Conservation (phyloP, 2,329 filamentous ascomycete species). For the Trichoderma pleuroti region DNA sequence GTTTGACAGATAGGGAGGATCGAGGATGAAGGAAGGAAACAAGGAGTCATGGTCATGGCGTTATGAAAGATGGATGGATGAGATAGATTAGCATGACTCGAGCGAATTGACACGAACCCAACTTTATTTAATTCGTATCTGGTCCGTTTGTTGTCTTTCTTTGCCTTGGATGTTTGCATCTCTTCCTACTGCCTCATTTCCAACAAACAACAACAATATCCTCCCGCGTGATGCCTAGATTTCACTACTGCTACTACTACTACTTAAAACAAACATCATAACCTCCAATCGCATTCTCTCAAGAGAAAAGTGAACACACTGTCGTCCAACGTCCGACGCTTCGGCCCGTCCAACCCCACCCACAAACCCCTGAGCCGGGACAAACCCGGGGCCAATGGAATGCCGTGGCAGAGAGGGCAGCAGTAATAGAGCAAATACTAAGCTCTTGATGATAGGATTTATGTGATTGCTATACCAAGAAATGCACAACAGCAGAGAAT, state of each 20-base stretch:
- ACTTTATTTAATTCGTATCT: neutral
- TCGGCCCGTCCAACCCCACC: slow-evolving; percentile 11
- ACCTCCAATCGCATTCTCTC: neutral
- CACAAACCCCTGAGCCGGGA: neutral
- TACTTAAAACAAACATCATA: neutral
- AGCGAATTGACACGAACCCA: neutral
- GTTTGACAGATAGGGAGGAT: neutral
- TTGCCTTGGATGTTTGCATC: neutral
- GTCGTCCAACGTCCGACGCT: neutral
- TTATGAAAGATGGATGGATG: neutral
- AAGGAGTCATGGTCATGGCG: neutral
- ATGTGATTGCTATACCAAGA: neutral
- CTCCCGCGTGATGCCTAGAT: neutral
- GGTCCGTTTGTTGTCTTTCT: neutral
- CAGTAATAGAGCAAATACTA: neutral
- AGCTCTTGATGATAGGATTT: neutral
- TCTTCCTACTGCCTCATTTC: neutral
- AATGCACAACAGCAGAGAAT: neutral
- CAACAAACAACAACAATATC: neutral
- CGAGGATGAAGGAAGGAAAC: neutral
- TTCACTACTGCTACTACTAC: neutral
- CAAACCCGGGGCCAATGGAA: neutral
- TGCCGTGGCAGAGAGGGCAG: neutral
- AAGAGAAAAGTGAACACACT: neutral
- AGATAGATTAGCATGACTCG: neutral